Evolutionary conservation across 306 rosid genomes (phyloP), one percentile per base, ranked within the genome.

Genomic region (Hippophae gyantsensis): DNA sequence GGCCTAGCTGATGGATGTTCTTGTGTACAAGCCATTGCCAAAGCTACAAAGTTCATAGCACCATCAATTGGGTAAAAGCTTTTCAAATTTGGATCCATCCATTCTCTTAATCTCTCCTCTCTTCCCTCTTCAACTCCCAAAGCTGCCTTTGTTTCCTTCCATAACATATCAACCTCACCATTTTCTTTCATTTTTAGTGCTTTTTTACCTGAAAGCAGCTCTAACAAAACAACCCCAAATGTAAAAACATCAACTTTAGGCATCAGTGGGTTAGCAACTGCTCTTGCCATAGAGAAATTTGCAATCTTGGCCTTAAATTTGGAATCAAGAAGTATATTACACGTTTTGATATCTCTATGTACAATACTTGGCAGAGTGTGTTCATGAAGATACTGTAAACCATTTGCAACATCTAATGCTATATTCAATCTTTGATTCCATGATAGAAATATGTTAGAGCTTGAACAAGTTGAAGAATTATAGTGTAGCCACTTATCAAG

Each of bases 361-460:
- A 84, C 87, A 5, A 86, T 72, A 63, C 85, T 84, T 23, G 94
- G 95, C 46, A 68, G 74, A 18, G 79, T 81, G 76, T 84, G 97
- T 47, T 90, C 97, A 18, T 90, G 97, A 82, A 86, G 46, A 76
- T 90, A 90, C 62, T 86, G 86, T 67, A 86, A 65, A 53, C 94
- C 94, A 67, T 73, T 75, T 12, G 97, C 90, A 47, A 90, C 75
- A 70, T 84, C 95, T 60, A 86, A 65, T 44, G 97, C 95, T 61
- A 86, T 82, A 63, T 64, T 62, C 49, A 86, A 56, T 69, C 97
- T 80, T 65, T 84, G 88, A 54, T 51, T 79, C 97, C 97, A 90
- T 25, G 81, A 73, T 52, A 90, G 93, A 10, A 72, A 52, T 6
- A 41, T 62, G 14, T 5, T 13, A 1, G 75, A 76, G 52, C 58